Evolutionary conservation across 352 stramenopile genomes (phyloP).

Genomic region (Blastocystis sp.): DNA sequence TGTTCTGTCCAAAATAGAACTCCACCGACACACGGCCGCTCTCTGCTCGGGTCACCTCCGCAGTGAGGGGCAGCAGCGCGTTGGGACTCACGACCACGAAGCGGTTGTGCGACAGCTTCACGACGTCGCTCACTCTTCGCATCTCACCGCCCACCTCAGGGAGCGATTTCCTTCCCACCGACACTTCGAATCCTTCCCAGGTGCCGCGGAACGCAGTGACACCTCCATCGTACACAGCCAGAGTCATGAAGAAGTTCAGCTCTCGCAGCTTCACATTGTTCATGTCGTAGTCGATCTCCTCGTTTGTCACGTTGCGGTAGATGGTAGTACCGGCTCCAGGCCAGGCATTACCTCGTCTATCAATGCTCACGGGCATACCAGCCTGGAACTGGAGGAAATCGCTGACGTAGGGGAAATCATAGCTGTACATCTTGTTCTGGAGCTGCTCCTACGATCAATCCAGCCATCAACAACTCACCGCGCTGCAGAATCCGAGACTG

Average conservation of each 20-base stretch:
- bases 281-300: not conserved
- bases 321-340: constrained; percentile 25
- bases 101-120: not conserved
- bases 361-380: constrained; percentile 3
- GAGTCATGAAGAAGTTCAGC: not conserved
- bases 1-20: not conserved
- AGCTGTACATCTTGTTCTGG: constrained; percentile 44
- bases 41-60: not conserved
- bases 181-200: not conserved
- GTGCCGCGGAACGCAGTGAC: not conserved
- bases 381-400: not conserved
- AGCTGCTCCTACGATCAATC: not conserved
- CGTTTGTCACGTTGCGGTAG: constrained; percentile 16
- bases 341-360: not conserved
- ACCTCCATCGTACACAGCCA: not conserved
- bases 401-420: constrained; percentile 13
- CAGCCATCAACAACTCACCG: not conserved
- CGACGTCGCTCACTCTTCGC: not conserved
- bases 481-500: constrained; percentile 10
- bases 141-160: not conserved
- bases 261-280: constrained; percentile 31
- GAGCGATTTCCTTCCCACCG: not conserved
- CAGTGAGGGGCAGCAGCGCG: not conserved
- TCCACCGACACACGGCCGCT: not conserved
- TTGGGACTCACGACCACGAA: constrained; percentile 3